phyloP scores from a whole-genome alignment of 2,329 filamentous ascomycete genomes.

The Decorospora gaudefroyi region DNA sequence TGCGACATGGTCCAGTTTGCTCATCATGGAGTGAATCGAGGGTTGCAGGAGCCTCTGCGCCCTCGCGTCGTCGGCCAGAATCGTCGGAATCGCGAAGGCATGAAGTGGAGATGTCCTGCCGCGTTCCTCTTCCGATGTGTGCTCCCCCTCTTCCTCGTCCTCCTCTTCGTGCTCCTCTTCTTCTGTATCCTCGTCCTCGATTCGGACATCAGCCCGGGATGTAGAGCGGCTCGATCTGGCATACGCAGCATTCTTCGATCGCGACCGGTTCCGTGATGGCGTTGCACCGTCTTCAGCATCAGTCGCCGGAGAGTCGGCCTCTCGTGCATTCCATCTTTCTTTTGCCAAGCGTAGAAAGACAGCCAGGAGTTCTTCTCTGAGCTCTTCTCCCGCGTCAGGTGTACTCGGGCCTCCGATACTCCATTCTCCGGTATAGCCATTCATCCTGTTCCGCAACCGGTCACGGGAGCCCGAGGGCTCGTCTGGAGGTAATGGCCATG shows the following conservation, averaged over 20 bases:
- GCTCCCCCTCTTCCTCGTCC: slow-evolving; percentile 1
- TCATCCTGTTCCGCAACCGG: slow-evolving; percentile 23
- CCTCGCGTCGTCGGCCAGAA: slow-evolving; percentile 71
- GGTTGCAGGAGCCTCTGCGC: slow-evolving; percentile 69
- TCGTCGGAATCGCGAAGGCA: slow-evolving; percentile 51
- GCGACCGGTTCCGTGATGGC: slow-evolving; percentile 15
- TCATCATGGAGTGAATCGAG: slow-evolving; percentile 69
- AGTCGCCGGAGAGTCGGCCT: slow-evolving; percentile 39
- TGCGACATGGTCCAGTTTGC: slow-evolving; percentile 70
- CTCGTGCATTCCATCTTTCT: slow-evolving; percentile 57
- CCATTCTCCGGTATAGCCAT: slow-evolving; percentile 57
- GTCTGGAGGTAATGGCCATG: slow-evolving; percentile 74
- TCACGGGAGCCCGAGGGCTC: slow-evolving; percentile 65
- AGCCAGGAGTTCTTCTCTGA: slow-evolving; percentile 74
- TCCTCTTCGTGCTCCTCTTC: slow-evolving; percentile 2
- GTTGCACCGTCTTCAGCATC: slow-evolving; percentile 3
- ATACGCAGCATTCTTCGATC: slow-evolving; percentile 16
- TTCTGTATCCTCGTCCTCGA: slow-evolving; percentile 10
- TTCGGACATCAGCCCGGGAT: slow-evolving; percentile 9
- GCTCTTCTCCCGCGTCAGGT: slow-evolving; percentile 59
- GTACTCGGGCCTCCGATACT: slow-evolving; percentile 54
- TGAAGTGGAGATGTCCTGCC: slow-evolving; percentile 17
- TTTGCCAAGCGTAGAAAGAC: slow-evolving; percentile 69
- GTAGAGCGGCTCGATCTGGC: slow-evolving; percentile 2
- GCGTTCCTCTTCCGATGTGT: slow-evolving; percentile 9